These are phyloP conservation scores for Microcera coccophila DNA, from an alignment of 2,329 filamentous ascomycete genomes.

Conservation along the genomic window DNA sequence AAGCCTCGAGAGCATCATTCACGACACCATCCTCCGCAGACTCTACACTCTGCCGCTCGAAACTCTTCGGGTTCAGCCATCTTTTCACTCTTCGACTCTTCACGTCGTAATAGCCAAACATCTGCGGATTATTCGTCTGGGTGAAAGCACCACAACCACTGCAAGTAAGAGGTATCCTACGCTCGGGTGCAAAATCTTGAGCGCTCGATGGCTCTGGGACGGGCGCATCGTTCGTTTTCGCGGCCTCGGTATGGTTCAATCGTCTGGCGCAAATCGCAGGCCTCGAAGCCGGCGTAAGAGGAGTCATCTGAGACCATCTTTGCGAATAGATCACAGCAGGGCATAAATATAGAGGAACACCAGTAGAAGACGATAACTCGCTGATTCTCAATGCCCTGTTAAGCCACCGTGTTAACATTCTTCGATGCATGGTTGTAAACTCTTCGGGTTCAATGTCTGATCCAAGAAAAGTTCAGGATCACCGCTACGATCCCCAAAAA, in stretches of 20 bases:
- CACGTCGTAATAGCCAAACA: conserved; percentile 55
- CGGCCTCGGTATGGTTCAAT: conserved; percentile 27
- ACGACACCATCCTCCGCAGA: conserved; percentile 45
- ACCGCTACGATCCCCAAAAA: conserved; percentile 19
- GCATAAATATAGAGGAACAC: conserved; percentile 48
- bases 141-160: conserved; percentile 62
- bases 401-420: conserved; percentile 41
- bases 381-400: conserved; percentile 40
- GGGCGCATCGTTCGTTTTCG: conserved; percentile 5
- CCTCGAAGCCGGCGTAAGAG: conserved; percentile 8
- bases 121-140: conserved; percentile 49
- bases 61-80: conserved; percentile 36
- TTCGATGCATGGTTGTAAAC: conserved; percentile 40
- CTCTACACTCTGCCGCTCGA: conserved; percentile 12
- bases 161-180: conserved; percentile 53
- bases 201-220: not conserved
- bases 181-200: conserved; percentile 5
- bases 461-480: conserved; percentile 18
- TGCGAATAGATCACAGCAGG: conserved; percentile 36
- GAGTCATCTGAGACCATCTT: conserved; percentile 11
- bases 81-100: conserved; percentile 48
- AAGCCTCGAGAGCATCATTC: conserved; percentile 39
- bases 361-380: conserved; percentile 34
- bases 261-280: conserved; percentile 19
- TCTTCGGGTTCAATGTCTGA: not conserved